These are phyloP conservation scores for Nicotiana sylvestris DNA, from an alignment of 257 asterid genomes.

Conservation along the genomic window DNA sequence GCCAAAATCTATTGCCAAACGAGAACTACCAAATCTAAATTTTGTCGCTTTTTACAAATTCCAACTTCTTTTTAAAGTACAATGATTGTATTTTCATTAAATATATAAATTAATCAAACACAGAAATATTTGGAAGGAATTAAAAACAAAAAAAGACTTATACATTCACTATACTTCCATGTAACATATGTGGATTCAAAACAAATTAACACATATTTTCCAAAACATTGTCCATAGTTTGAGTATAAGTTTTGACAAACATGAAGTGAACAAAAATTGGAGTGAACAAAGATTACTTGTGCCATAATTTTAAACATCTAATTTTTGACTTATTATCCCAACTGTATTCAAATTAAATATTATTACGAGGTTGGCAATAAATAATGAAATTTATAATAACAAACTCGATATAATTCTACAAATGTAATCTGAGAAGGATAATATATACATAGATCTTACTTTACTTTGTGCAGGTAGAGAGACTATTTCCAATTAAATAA, in stretches of 20 bases:
- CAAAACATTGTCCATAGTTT: not conserved
- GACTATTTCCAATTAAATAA: too few species aligned
- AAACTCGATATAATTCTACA: too few species aligned
- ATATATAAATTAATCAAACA: not conserved
- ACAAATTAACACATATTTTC: not conserved
- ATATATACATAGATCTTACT: fast-evolving
- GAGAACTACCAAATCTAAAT: too few species aligned
- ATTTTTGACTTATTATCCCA: not conserved
- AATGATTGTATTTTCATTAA: not conserved
- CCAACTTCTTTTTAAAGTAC: not conserved
- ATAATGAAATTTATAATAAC: not conserved
- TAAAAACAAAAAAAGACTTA: not conserved
- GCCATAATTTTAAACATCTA: not conserved
- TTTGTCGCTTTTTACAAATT: fast-evolving
- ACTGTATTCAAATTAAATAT: not conserved
- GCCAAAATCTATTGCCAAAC: too few species aligned
- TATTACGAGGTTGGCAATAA: not conserved
- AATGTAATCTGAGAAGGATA: fast-evolving
- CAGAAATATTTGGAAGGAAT: not conserved
- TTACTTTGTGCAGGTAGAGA: too few species aligned
- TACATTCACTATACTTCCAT: not conserved
- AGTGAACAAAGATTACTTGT: not conserved
- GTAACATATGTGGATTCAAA: not conserved
- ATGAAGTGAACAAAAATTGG: not conserved
- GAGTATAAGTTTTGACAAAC: not conserved